A percentile compares a stretch with the other conserved stretches of the same genome.
Conservation (phyloP, 1,139 yeast species). For the Hyphopichia buzzinii region DNA sequence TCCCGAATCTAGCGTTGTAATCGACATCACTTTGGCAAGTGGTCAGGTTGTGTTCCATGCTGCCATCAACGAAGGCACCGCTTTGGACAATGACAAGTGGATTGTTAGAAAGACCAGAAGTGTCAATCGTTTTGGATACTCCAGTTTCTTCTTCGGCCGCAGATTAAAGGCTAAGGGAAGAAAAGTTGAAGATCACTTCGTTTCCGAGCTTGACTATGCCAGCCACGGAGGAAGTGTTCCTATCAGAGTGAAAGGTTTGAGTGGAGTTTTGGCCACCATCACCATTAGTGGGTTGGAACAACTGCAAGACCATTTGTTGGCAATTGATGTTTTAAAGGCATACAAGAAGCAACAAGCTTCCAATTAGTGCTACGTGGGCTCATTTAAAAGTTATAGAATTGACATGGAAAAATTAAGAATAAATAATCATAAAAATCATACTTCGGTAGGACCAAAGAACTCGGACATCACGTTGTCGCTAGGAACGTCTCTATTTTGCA, state of each 20-base stretch:
- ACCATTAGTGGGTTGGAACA: slow-evolving; percentile 61
- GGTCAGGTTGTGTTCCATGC: slow-evolving; percentile 57
- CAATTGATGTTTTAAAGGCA: slow-evolving; percentile 18
- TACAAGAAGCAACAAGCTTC: background rate
- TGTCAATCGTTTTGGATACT: slow-evolving; percentile 50
- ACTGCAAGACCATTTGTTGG: slow-evolving; percentile 45
- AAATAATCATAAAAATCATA: background rate
- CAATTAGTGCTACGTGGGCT: background rate
- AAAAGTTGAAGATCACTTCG: slow-evolving; percentile 37
- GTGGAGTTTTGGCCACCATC: slow-evolving; percentile 50
- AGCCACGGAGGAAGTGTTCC: slow-evolving; percentile 67
- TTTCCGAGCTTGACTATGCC: slow-evolving; percentile 49
- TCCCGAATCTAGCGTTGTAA: slow-evolving; percentile 38
- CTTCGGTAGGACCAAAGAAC: slow-evolving; percentile 7
- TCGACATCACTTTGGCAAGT: slow-evolving; percentile 47
- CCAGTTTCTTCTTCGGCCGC: slow-evolving; percentile 55
- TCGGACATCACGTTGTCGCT: slow-evolving; percentile 4
- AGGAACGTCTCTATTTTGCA: slow-evolving; percentile 11
- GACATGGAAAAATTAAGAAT: too few species aligned
- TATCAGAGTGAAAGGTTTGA: slow-evolving; percentile 41
- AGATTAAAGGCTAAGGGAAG: slow-evolving; percentile 32
- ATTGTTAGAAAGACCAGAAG: slow-evolving; percentile 52
- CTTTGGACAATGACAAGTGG: slow-evolving; percentile 59
- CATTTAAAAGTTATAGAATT: background rate
- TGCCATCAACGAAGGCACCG: slow-evolving; percentile 40